Conservation (phyloP, 176 grass and related monocot genomes). For the Bolboschoenus planiculmis region DNA sequence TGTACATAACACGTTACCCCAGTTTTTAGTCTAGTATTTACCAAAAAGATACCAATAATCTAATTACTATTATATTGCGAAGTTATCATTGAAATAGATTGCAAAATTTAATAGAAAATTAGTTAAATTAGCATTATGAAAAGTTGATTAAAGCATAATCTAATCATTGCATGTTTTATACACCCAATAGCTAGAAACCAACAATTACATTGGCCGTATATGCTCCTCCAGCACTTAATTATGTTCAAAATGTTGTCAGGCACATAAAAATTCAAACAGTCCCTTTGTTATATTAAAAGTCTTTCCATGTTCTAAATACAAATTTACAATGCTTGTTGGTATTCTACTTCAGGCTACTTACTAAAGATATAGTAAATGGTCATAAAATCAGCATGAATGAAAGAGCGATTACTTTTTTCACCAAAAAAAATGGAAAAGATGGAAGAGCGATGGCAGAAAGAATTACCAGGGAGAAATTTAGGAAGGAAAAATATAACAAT, state of each 20-base stretch:
- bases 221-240: neutral
- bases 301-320: neutral
- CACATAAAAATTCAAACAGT: neutral
- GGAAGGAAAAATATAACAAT: neutral
- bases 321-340: neutral
- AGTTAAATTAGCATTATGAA: neutral
- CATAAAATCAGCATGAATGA: neutral
- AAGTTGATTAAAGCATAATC: neutral
- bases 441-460: neutral
- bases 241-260: neutral
- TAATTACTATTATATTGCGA: neutral
- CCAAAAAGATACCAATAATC: neutral
- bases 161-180: neutral
- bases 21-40: neutral
- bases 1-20: neutral
- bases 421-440: too few species aligned
- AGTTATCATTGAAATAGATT: neutral
- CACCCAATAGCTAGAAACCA: neutral
- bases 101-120: neutral
- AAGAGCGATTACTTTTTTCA: too few species aligned
- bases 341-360: neutral
- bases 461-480: neutral
- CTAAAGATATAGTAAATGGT: neutral
- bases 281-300: neutral
- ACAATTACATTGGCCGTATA: neutral